Conservation (phyloP, 2,329 filamentous ascomycete genomes). For the Dactylellina parvicollis region DNA sequence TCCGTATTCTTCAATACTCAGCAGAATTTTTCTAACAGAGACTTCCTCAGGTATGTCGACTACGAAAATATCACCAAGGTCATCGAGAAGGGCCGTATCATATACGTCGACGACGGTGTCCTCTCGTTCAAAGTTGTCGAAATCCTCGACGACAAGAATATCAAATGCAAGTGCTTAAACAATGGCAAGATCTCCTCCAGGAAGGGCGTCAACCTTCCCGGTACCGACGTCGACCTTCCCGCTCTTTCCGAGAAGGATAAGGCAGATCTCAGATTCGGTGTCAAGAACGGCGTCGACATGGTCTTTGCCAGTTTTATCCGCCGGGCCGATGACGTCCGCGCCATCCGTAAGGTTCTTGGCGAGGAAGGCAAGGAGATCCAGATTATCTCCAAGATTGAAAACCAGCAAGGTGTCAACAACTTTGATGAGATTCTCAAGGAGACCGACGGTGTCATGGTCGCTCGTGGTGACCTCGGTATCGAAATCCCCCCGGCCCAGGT, state of each 20-base stretch:
- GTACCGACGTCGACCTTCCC: slow-evolving; percentile 97
- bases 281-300: slow-evolving; percentile 99
- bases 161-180: slow-evolving; percentile 89
- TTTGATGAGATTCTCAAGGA: slow-evolving; percentile 95
- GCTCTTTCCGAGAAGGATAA: slow-evolving; percentile 98
- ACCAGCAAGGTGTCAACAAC: slow-evolving; percentile 99
- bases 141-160: slow-evolving; percentile 86
- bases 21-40: background rate
- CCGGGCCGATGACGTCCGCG: slow-evolving; percentile 87
- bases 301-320: slow-evolving; percentile 99
- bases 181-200: slow-evolving; percentile 98
- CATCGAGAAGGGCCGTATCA: slow-evolving; percentile 86
- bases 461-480: slow-evolving; percentile 96
- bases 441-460: slow-evolving; percentile 99
- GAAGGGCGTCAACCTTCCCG: slow-evolving; percentile 99
- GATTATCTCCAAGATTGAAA: slow-evolving; percentile 99
- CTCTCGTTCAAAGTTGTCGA: slow-evolving; percentile 93
- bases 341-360: slow-evolving; percentile 91
- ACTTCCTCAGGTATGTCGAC: slow-evolving; percentile 79
- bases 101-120: slow-evolving; percentile 98
- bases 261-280: slow-evolving; percentile 89
- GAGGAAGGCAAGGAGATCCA: slow-evolving; percentile 94
- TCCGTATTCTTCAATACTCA: background rate
- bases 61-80: slow-evolving; percentile 99
- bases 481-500: slow-evolving; percentile 98